Conservation (phyloP, 2,329 filamentous ascomycete species). For the Elsinoe perseae region DNA sequence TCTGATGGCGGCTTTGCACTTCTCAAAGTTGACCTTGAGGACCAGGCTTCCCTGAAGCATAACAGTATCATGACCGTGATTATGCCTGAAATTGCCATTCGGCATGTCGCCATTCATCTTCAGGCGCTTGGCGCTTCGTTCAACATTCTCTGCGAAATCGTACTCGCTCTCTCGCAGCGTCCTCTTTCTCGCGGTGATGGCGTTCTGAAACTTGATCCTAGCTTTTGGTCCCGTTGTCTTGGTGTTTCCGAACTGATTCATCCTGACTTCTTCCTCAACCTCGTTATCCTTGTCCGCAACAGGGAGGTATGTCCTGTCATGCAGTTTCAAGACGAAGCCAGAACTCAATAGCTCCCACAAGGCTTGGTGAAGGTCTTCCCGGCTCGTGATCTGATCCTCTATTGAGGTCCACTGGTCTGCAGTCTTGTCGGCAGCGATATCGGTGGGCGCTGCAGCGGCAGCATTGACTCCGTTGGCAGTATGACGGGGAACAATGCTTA, state of each 20-base stretch:
- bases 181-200: slow-evolving; percentile 50
- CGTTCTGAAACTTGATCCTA: slow-evolving; percentile 54
- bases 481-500: not conserved
- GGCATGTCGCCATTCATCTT: slow-evolving; percentile 28
- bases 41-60: slow-evolving; percentile 58
- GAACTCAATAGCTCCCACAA: slow-evolving; percentile 49
- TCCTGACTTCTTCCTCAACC: slow-evolving; percentile 56
- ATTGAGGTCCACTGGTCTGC: slow-evolving; percentile 17
- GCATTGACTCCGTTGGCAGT: slow-evolving; percentile 26
- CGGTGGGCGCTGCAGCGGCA: slow-evolving; percentile 11
- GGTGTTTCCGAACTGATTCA: slow-evolving; percentile 45
- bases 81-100: slow-evolving; percentile 24
- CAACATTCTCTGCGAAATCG: slow-evolving; percentile 25
- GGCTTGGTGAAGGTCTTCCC: slow-evolving; percentile 36
- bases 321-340: slow-evolving; percentile 61
- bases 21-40: slow-evolving; percentile 75
- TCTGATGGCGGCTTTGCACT: slow-evolving; percentile 72
- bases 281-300: slow-evolving; percentile 50
- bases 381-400: slow-evolving; percentile 29
- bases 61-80: slow-evolving; percentile 23
- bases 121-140: slow-evolving; percentile 27
- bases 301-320: slow-evolving; percentile 41
- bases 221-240: slow-evolving; percentile 56
- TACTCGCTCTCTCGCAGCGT: slow-evolving; percentile 39
- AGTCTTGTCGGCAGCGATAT: slow-evolving; percentile 21